Evolutionary conservation across 495 filamentous ascomycete genomes (phyloP).

Genomic region (Hapsidospora chrysogenum): DNA sequence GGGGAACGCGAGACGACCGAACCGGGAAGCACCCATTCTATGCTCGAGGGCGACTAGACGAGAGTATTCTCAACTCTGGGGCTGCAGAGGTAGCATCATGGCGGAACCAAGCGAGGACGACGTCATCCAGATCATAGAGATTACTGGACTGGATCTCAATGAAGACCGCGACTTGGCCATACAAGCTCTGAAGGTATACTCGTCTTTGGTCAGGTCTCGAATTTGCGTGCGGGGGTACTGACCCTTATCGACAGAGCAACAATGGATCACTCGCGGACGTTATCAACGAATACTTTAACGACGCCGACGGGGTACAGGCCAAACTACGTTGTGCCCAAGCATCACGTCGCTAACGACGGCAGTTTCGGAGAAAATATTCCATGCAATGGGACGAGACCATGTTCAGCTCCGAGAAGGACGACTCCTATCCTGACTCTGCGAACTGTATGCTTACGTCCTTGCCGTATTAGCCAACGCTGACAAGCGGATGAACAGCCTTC

Average conservation of each 20-base stretch:
- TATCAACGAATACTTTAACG: constrained; percentile 26
- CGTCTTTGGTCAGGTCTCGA: background rate
- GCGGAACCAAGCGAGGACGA: constrained; percentile 13
- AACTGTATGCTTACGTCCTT: constrained; percentile 12
- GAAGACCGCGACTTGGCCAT: constrained; percentile 11
- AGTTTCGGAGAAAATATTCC: constrained; percentile 13
- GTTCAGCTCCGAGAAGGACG: constrained; percentile 28
- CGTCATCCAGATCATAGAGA: constrained; percentile 11
- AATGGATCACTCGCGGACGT: constrained; percentile 25
- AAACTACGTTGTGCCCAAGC: too few species aligned
- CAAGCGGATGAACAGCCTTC: constrained; percentile 26
- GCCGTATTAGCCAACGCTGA: constrained; percentile 6
- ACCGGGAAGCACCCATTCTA: too few species aligned
- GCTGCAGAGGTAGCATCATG: too few species aligned
- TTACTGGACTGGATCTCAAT: constrained; percentile 13
- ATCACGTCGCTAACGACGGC: too few species aligned
- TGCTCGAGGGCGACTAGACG: too few species aligned
- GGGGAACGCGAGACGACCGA: too few species aligned
- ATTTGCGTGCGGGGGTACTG: background rate
- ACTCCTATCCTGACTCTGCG: constrained; percentile 10
- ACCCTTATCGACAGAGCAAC: constrained; percentile 14
- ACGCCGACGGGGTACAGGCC: constrained; percentile 23
- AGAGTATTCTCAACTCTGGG: too few species aligned
- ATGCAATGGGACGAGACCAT: constrained; percentile 27
- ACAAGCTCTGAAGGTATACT: constrained; percentile 19